Conservation (phyloP, 441 rosid species). For the Theobroma grandiflorum region DNA sequence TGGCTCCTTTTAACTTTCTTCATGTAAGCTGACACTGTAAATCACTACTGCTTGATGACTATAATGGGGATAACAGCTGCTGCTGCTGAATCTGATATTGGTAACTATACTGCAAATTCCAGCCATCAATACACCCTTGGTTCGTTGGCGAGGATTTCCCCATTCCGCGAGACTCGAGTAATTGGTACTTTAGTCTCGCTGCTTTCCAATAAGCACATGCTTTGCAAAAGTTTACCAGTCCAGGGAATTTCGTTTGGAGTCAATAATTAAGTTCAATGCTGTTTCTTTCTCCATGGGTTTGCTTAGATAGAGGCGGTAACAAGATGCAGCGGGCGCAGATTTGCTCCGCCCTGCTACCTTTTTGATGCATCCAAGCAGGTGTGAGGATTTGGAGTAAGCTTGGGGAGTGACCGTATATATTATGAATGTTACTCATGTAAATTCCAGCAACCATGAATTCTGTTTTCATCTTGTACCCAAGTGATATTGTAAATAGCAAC, state of each 20-base stretch:
- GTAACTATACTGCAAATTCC: constrained; percentile 31
- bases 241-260: constrained; percentile 53
- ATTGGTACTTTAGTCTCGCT: constrained; percentile 48
- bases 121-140: constrained; percentile 58
- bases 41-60: constrained; percentile 55
- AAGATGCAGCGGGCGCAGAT: constrained; percentile 45
- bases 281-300: constrained; percentile 44
- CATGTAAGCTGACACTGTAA: background rate
- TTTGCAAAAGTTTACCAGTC: constrained; percentile 51
- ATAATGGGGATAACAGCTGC: constrained; percentile 62
- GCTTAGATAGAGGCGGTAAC: constrained; percentile 39
- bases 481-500: too few relatives aligned
- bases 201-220: constrained; percentile 44
- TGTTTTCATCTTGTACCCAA: too few relatives aligned
- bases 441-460: too few relatives aligned
- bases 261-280: constrained; percentile 44
- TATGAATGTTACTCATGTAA: too few relatives aligned
- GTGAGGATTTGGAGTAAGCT: too few relatives aligned
- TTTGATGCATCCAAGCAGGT: background rate
- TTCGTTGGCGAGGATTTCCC: constrained; percentile 63
- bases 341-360: constrained; percentile 51
- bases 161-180: constrained; percentile 54
- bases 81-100: constrained; percentile 50
- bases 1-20: background rate
- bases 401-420: too few relatives aligned